Evolutionary conservation across 2,329 filamentous ascomycete species (phyloP).

Genomic region (Stagonosporopsis vannaccii): DNA sequence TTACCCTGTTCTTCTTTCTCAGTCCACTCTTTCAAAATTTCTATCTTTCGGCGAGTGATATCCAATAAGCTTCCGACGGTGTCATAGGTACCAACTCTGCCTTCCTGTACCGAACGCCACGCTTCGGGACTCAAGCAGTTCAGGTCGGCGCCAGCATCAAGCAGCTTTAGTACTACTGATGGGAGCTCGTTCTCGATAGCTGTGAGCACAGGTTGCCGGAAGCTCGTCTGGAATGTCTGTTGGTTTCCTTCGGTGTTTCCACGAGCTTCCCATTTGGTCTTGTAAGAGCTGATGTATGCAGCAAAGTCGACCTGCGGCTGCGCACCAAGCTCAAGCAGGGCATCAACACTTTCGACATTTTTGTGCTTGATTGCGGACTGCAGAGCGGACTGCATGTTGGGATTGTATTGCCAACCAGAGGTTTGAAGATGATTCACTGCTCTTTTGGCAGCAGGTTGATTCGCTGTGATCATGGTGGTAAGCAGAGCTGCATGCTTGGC

Average conservation of each 20-base stretch:
- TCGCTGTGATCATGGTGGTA: conserved; percentile 62
- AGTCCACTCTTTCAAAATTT: conserved; percentile 24
- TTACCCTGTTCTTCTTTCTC: conserved; percentile 11
- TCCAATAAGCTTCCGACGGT: conserved; percentile 65
- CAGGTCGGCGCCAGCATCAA: conserved; percentile 70
- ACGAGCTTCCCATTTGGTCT: conserved; percentile 50
- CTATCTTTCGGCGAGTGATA: conserved; percentile 62
- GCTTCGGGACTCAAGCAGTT: conserved; percentile 62
- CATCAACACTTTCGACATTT: conserved; percentile 15
- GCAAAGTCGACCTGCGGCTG: conserved; percentile 67
- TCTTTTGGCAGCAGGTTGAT: conserved; percentile 66
- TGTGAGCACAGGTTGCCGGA: conserved; percentile 71
- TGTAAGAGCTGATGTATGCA: conserved; percentile 66
- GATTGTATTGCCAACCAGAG: conserved; percentile 41
- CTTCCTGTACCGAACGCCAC: conserved; percentile 39
- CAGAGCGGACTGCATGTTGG: conserved; percentile 59
- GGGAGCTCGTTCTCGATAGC: conserved; percentile 63
- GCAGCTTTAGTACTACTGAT: conserved; percentile 64
- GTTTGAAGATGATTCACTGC: conserved; percentile 72
- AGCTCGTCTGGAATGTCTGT: conserved; percentile 54
- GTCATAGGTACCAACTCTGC: conserved; percentile 42
- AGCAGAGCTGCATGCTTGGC: conserved; percentile 23
- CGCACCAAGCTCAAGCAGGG: conserved; percentile 69
- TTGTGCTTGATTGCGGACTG: conserved; percentile 57
- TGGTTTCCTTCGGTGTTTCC: conserved; percentile 58